A percentile compares a stretch with the other conserved stretches of the same genome.
Evolutionary conservation across 2,329 filamentous ascomycete genomes (phyloP).

Genomic region (Cordyceps militaris): DNA sequence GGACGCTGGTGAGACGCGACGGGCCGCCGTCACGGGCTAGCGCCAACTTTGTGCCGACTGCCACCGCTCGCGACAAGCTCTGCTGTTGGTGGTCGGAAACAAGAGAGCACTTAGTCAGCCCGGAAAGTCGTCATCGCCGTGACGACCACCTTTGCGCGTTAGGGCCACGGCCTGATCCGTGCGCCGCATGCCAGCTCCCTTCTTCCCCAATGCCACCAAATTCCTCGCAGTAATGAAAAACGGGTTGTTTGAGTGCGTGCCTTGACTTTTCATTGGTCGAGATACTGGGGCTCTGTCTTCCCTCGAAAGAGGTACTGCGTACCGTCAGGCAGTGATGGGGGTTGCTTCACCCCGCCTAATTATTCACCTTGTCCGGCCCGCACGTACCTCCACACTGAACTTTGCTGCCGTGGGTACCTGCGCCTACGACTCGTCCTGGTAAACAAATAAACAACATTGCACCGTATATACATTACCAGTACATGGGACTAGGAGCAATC

Average conservation of each 20-base stretch:
- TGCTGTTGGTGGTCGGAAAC: not conserved
- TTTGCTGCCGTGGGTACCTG: slow-evolving; percentile 4
- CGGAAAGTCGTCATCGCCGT: slow-evolving; percentile 26
- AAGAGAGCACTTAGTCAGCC: not conserved
- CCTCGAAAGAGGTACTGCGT: not conserved
- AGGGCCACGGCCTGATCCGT: slow-evolving; percentile 2
- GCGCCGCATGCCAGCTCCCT: slow-evolving; percentile 8
- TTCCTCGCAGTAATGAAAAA: not conserved
- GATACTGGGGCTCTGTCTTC: not conserved
- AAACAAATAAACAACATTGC: slow-evolving; percentile 13
- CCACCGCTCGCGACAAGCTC: not conserved
- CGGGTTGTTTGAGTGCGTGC: not conserved
- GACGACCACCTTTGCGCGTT: slow-evolving; percentile 23
- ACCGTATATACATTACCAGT: not conserved
- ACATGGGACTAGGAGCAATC: not conserved
- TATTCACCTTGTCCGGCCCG: not conserved
- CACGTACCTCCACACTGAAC: not conserved
- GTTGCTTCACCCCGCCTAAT: not conserved
- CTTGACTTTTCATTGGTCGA: not conserved
- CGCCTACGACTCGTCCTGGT: not conserved
- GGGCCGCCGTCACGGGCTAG: not conserved
- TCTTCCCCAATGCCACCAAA: not conserved
- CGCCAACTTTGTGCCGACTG: not conserved
- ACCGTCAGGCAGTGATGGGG: not conserved
- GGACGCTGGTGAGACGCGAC: slow-evolving; percentile 10